Conservation (phyloP, 495 filamentous ascomycete genomes). For the Aspergillus kassunensis region DNA sequence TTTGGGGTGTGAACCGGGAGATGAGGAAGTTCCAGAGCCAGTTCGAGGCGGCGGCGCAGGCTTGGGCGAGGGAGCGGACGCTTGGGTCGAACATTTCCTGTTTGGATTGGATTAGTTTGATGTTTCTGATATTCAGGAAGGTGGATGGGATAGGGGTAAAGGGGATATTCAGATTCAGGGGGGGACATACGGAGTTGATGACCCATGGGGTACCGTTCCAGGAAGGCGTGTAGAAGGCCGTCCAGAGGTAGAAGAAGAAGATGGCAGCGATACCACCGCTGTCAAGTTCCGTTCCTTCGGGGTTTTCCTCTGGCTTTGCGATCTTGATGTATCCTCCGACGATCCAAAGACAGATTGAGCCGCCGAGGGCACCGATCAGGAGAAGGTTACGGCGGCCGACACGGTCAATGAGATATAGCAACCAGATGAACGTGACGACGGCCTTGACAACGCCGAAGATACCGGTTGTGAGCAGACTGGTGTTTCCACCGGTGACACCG, state of each 20-base stretch:
- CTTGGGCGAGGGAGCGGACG: slow-evolving; percentile 63
- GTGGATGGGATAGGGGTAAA: too few species aligned
- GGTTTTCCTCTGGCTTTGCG: slow-evolving; percentile 40
- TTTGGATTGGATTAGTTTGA: not conserved
- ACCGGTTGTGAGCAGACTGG: slow-evolving; percentile 49
- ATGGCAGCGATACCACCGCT: slow-evolving; percentile 64
- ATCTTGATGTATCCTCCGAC: slow-evolving; percentile 69
- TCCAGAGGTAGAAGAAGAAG: slow-evolving; percentile 80
- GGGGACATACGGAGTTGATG: slow-evolving; percentile 49
- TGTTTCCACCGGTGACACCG: slow-evolving; percentile 50
- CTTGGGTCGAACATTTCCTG: slow-evolving; percentile 60
- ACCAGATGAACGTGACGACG: slow-evolving; percentile 57
- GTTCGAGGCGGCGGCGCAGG: slow-evolving; percentile 64
- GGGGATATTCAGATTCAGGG: too few species aligned
- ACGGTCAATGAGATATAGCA: slow-evolving; percentile 67
- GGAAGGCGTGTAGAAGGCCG: slow-evolving; percentile 68
- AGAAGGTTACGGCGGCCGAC: slow-evolving; percentile 66
- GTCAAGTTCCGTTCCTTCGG: slow-evolving; percentile 36
- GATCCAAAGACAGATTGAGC: slow-evolving; percentile 69
- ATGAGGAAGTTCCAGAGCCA: slow-evolving; percentile 78
- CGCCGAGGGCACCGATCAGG: slow-evolving; percentile 67
- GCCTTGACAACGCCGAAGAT: slow-evolving; percentile 56
- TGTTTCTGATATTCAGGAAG: too few species aligned
- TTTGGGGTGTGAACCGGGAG: slow-evolving; percentile 68
- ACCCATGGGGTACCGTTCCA: slow-evolving; percentile 75